Base-by-base conservation (phyloP, 345 rosid species). In the Brassica incana region DNA sequence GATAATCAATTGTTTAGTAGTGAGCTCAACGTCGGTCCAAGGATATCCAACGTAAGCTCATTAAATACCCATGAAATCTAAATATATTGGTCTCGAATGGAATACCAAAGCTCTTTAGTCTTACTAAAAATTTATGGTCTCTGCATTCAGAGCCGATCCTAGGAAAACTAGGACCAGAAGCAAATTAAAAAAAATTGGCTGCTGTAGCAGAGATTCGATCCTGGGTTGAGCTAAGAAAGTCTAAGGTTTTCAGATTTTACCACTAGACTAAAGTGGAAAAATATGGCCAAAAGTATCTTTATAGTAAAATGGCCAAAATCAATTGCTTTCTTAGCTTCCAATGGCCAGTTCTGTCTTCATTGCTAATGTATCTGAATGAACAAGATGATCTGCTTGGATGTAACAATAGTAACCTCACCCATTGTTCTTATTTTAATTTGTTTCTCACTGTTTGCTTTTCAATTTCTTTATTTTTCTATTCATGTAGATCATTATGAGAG, bases 61-160 rank as follows among this genome's bases (percentile, higher is more conserved):
- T 18, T 67, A 18, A 38, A 65, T 18, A 29, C 70, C 72, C 72
- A 69, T n/a, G 25, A 69, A 12, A 58, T 15, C 72, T 38, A 69
- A 48, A 43, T 67, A 43, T 64, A 29, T 14, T 63, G 20, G 10
- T 40, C 48, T 40, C 5, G 1, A 40, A 40, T 40, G 14, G 14
- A 40, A 40, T 12, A 40, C 48, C 48, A 40, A 40, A 40, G 14
- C 48, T 40, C 48, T 40, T 40, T 40, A 40, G 48, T 40, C 48
- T 40, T 40, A 40, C 48, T 40, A 38, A 38, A 38, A 38, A 38
- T 38, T 38, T 38, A 40, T 40, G 14, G 48, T 40, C 14, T 9
- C 48, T 36, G 32, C 23, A 58, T 8, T 30, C 30, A 27, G 30
- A 27, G 8, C 2, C 1, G 38, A 6, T 33, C 38, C 38, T 33